Percentiles rank a stretch among this genome's conserved stretches.
Conservation (phyloP, 1,139 yeast genomes). For the Waltiozyma sp. region DNA sequence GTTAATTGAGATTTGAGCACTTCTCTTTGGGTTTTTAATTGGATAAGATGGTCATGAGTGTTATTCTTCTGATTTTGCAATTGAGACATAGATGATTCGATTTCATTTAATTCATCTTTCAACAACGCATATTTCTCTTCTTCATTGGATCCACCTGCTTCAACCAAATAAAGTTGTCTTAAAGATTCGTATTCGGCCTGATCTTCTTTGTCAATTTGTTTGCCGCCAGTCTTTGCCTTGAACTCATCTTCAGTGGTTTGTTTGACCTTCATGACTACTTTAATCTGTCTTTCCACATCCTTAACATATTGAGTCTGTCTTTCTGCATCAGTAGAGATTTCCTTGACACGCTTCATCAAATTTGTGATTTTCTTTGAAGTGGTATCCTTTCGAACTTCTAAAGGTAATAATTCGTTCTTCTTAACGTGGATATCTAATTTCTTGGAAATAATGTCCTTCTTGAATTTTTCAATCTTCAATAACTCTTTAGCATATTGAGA, state of each 20-base stretch:
- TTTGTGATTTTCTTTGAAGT: conserved; percentile 36
- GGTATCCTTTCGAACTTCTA: conserved; percentile 42
- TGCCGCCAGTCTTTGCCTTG: conserved; percentile 17
- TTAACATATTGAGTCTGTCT: conserved; percentile 38
- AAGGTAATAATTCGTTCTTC: conserved; percentile 43
- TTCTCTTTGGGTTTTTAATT: conserved; percentile 20
- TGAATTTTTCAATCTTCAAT: conserved; percentile 31
- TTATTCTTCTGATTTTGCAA: conserved; percentile 34
- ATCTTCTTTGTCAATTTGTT: conserved; percentile 34
- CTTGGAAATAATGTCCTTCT: conserved; percentile 29
- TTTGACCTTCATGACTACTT: conserved; percentile 33
- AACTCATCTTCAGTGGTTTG: conserved; percentile 33
- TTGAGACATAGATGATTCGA: conserved; percentile 29
- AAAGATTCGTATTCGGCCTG: conserved; percentile 49
- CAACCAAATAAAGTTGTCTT: conserved; percentile 44
- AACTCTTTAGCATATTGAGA: conserved; percentile 38
- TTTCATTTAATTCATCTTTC: conserved; percentile 34
- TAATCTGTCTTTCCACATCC: conserved; percentile 36
- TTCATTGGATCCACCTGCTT: conserved; percentile 51
- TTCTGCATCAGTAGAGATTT: conserved; percentile 39
- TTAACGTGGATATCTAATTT: conserved; percentile 32
- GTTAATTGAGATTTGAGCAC: conserved; percentile 19
- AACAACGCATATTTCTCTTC: conserved; percentile 39
- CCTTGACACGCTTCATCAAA: conserved; percentile 41
- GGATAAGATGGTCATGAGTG: conserved; percentile 31